phyloP scores from a whole-genome alignment of 208 protist genomes.

The Acanthamoeba royreba region DNA sequence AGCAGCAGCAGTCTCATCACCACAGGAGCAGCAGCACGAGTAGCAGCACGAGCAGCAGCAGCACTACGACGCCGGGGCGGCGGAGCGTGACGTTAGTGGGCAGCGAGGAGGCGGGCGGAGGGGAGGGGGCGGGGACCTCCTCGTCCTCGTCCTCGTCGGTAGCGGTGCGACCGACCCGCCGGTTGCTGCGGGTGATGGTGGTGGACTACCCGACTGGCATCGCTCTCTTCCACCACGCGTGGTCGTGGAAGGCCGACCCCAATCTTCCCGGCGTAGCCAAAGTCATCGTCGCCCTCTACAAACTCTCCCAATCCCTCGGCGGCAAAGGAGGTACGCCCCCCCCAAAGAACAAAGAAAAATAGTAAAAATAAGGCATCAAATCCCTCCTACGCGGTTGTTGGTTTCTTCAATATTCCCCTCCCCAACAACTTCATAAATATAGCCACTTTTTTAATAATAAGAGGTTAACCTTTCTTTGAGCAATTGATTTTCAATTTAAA shows the following conservation, averaged over 20 bases:
- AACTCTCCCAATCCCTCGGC: constrained; percentile 28
- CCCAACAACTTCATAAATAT: neutral
- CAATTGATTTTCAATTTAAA: too few species aligned
- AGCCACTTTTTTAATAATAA: neutral
- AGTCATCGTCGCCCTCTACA: constrained; percentile 42
- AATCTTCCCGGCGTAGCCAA: neutral
- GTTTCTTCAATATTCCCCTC: neutral
- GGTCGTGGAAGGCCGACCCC: constrained; percentile 1
- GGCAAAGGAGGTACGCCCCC: neutral
- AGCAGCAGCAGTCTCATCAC: too few species aligned
- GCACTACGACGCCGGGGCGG: neutral
- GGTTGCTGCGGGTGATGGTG: neutral
- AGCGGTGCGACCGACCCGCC: neutral
- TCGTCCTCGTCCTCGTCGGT: neutral
- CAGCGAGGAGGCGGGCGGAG: neutral
- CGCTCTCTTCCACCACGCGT: neutral
- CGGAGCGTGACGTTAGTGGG: neutral
- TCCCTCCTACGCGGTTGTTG: neutral
- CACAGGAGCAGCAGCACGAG: too few species aligned
- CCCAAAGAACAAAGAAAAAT: too few species aligned
- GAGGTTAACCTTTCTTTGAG: too few species aligned
- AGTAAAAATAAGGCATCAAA: too few species aligned
- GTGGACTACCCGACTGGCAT: constrained; percentile 32
- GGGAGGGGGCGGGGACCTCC: neutral
- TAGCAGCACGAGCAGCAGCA: too few species aligned